Evolutionary conservation across 2,329 filamentous ascomycete genomes (phyloP), one percentile per base, ranked within the genome.

Genomic region (Exophiala viscosa): DNA sequence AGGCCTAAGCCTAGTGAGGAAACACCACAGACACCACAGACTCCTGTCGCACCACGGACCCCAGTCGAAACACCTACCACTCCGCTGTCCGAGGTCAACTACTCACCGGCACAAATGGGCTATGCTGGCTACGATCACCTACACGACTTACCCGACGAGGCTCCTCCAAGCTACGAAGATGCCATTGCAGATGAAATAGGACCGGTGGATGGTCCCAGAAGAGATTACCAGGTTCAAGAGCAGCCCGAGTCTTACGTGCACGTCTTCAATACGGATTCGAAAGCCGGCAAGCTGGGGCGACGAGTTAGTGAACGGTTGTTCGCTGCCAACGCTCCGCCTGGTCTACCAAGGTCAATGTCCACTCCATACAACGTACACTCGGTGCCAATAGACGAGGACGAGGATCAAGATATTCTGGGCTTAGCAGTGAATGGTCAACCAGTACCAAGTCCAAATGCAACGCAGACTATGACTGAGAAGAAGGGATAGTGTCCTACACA

Each of bases 151-250:
- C 56, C 58, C 59, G 85, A 89, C 31, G 90, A 93, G 50, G 88
- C 90, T n/a, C 91, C 92, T 14, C 91, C 91, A 6, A 96, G 89
- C 64, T 97, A 97, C 66, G 90, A 96, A 70, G 91, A 96, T 70
- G 90, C 90, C 10, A 85, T 96, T 71, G 90, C 90, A 5, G 85
- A 88, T 59, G 82, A 85, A 53, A 71, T 93, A 57, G 85, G 82
- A 33, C 88, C 89, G 1, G 82, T 90, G 50, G 81, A 89, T 66
- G 87, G 84, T 55, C 74, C 85, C 20, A 77, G 90, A 62, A 69
- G 72, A 64, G 72, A 76, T 65, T 76, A 76, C 70, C 69, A 72
- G 66, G 48, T 56, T 8, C 36, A 54, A 11, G 4, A 49, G 13
- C 35, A 50, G 15, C 23, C 48, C 13, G 42, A 35, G 39, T 34